These are phyloP conservation scores for Leonotis leonurus DNA, from an alignment of 257 asterid genomes.

Conservation along the genomic window DNA sequence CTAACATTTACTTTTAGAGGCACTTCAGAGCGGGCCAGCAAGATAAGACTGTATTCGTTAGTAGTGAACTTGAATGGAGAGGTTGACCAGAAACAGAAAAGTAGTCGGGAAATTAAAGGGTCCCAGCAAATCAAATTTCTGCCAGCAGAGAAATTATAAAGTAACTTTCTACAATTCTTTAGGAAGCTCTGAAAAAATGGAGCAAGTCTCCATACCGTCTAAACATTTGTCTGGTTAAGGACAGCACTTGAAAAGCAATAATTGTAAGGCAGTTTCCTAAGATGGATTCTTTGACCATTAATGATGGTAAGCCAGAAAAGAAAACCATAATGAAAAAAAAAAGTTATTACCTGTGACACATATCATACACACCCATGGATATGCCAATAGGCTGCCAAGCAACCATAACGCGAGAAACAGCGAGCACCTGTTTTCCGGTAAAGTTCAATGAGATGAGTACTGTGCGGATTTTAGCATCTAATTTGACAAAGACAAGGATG, in stretches of 20 bases:
- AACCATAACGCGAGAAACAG: conserved; percentile 93
- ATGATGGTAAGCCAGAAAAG: neutral
- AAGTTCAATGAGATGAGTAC: conserved; percentile 10
- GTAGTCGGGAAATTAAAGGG: no score
- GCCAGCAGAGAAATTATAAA: no score
- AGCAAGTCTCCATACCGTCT: neutral
- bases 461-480: neutral
- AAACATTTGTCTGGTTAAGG: neutral
- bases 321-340: neutral
- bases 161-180: neutral
- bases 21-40: neutral
- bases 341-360: conserved; percentile 78
- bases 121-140: no score
- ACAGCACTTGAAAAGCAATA: neutral
- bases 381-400: conserved; percentile 95
- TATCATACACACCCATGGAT: conserved; percentile 93
- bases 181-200: neutral
- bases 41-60: neutral
- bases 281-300: neutral
- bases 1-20: neutral
- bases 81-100: neutral
- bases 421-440: conserved; percentile 66
- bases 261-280: neutral
- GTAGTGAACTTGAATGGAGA: neutral
- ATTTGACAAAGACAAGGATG: no score